Evolutionary conservation across 306 rosid genomes (phyloP).

Genomic region (Vicia villosa): DNA sequence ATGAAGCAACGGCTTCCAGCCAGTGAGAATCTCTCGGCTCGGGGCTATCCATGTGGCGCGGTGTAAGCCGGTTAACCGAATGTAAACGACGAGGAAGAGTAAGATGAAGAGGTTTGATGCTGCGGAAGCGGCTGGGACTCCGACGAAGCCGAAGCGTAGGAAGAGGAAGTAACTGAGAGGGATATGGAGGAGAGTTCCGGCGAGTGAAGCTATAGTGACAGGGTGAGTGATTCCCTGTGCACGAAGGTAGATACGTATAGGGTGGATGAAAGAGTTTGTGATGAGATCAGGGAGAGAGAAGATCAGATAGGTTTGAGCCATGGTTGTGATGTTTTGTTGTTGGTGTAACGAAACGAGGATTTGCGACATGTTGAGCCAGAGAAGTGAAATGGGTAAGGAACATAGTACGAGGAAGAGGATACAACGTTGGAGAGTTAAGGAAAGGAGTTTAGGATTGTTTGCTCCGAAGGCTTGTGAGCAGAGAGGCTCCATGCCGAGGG

Average conservation of each 20-base stretch:
- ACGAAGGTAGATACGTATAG: constrained; percentile 88
- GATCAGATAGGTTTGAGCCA: constrained; percentile 61
- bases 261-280: constrained; percentile 73
- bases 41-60: constrained; percentile 62
- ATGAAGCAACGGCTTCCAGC: constrained; percentile 66
- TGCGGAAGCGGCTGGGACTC: constrained; percentile 76
- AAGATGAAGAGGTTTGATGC: constrained; percentile 59
- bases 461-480: constrained; percentile 97
- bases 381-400: constrained; percentile 71
- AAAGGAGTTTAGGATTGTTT: constrained; percentile 63
- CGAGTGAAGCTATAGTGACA: constrained; percentile 67
- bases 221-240: constrained; percentile 78
- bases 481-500: constrained; percentile 89
- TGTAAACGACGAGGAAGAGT: constrained; percentile 32
- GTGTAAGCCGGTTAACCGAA: constrained; percentile 46
- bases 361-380: constrained; percentile 66
- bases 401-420: constrained; percentile 59
- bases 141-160: constrained; percentile 48
- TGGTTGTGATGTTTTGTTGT: constrained; percentile 45
- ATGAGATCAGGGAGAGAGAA: constrained; percentile 78
- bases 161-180: constrained; percentile 53
- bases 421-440: constrained; percentile 73
- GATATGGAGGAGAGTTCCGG: constrained; percentile 57
- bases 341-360: constrained; percentile 54
- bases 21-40: constrained; percentile 56